Base-by-base conservation (phyloP, 2,329 filamentous ascomycete genomes). In the Microdochium bolleyi region DNA sequence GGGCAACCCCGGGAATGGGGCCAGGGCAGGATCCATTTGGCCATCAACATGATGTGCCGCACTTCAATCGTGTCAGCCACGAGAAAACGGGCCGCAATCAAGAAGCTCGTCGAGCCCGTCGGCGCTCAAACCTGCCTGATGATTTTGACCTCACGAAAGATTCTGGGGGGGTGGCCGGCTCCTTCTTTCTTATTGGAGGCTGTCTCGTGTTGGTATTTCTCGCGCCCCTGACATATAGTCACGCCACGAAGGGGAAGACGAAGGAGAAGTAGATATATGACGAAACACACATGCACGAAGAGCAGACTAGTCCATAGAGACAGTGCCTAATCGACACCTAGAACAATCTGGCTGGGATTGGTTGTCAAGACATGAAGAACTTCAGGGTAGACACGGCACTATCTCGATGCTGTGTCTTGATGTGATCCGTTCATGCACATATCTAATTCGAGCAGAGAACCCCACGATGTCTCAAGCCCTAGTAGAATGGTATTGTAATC, bases 21-120 rank as follows among this genome's bases (percentile, higher is more conserved):
- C 76, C 76, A 2, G 84, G 82, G 0, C 77, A 79, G 53, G 70
- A 75, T 41, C 73, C 76, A 5, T 78, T 71, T 57, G 62, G 65
- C 1, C 54, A 67, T 51, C 67, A 73, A 30, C 73, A 81, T 52
- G 75, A 84, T 32, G 75, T 90, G 30, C 82, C 84, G 58, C 88
- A 96, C 71, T 99, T 96, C 60, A 86, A 97, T 70, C 79, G 80
- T 41, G 74, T 72, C 44, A 77, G 79, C 10, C 92, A 96, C 69
- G 82, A 84, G 61, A 76, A 82, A 56, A 95, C 89, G 54, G 89
- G 95, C 57, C 75, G 79, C 50, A 73, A 78, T 32, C 77, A 87
- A 60, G 80, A 88, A 58, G 67, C 71, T 46, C 67, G 75, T 5
- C 67, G 73, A 16, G 63, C 64, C 21, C 41, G 41, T 3, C 13